phyloP scores from a whole-genome alignment of 257 asterid species.

The Ligustrum vulgare region DNA sequence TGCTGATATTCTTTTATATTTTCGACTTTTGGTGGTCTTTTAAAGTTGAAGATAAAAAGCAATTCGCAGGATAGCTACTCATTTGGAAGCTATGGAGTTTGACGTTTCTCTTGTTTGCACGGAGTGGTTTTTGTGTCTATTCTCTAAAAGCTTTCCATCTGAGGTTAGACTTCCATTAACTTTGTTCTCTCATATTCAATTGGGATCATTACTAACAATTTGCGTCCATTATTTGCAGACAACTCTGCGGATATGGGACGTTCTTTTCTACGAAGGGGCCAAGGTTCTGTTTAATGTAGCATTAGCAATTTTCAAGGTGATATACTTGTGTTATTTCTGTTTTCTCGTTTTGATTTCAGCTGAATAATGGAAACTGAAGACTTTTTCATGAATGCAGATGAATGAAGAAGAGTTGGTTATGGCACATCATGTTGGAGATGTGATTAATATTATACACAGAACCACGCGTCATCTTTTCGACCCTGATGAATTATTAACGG shows the following conservation, averaged over 20 bases:
- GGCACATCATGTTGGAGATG: conserved; percentile 88
- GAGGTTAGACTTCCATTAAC: conserved; percentile 54
- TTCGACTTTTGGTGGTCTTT: conserved; percentile 15
- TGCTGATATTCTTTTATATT: not conserved
- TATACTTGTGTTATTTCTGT: not conserved
- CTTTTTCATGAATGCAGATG: conserved; percentile 57
- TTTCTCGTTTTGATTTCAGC: not conserved
- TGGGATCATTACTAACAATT: conserved; percentile 23
- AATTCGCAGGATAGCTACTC: conserved; percentile 78
- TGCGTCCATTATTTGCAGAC: conserved; percentile 47
- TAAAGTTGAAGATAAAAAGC: conserved; percentile 7
- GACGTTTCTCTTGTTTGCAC: conserved; percentile 98
- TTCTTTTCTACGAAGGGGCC: conserved; percentile 97
- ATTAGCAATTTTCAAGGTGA: conserved; percentile 86
- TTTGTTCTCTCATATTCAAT: not conserved
- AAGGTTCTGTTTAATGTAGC: conserved; percentile 82
- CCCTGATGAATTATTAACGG: conserved; percentile 88
- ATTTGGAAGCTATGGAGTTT: conserved; percentile 83
- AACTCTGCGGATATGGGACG: conserved; percentile 93
- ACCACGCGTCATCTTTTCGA: conserved; percentile 84
- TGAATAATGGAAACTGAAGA: conserved; percentile 9
- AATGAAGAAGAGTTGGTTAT: conserved; percentile 78
- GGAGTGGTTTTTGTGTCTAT: conserved; percentile 96
- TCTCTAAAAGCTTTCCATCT: conserved; percentile 94
- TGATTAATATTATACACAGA: conserved; percentile 82